Base-by-base conservation (phyloP, 2,329 filamentous ascomycete genomes). In the Colletotrichum siamense region DNA sequence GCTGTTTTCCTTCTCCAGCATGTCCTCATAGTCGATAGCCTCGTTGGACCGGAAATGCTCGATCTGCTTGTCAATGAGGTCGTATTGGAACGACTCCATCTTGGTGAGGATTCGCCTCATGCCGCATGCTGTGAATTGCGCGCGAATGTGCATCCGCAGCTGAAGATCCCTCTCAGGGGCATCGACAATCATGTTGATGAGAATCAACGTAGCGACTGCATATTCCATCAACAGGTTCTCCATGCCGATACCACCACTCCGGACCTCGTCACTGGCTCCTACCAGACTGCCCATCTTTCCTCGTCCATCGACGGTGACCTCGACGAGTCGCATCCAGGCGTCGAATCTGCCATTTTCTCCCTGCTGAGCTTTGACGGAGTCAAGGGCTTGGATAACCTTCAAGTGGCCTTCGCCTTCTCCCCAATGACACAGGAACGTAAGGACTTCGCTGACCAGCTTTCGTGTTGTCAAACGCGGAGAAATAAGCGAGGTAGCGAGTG, bases 181-280 rank as follows among this genome's bases (percentile, higher is more conserved):
- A 85, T 99, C 97, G 77, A 99, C 93, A 80, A 99, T 91, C 94
- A 98, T 98, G 87, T 99, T 99, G 89, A 99, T 92, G 82, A 99
- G 90, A 83, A 99, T 96, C 82, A 99, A 91, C 3, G 96, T 98
- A 39, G 96, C 95, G 65, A 99, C 95, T 52, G 96, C 96, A 83
- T 99, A 99, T 90, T 99, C 97, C 97, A 99, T 99, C 70, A 99
- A 91, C 81, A 98, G 89, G 85, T 99, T 99, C 90, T 99, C 97
- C 94, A 99, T 98, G 84, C 97, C 97, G 82, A 98, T 98, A 79
- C 97, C 97, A 79, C 97, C 97, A 81, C 95, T 98, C 80, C 97
- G 94, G 75, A 98, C 94, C 87, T 99, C 97, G 82, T 99, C 97
- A 82, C 96, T 98, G 36, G 97, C 97, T 79, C 97, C 97, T 32